Evolutionary conservation across 345 rosid species (phyloP).

Genomic region (Euphorbia lathyris): DNA sequence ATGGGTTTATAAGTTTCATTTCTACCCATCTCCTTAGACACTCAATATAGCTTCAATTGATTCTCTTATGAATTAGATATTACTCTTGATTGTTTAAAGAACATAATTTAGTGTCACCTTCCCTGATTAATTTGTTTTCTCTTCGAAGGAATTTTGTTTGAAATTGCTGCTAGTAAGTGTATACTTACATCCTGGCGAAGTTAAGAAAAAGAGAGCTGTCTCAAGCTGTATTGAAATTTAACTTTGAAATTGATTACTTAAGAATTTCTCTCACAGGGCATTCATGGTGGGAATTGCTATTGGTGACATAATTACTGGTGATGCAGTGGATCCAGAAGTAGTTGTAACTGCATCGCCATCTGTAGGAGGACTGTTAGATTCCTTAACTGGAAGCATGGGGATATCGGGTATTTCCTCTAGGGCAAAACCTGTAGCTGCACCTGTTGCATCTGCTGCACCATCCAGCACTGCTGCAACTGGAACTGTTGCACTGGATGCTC

Average conservation of each 20-base stretch:
- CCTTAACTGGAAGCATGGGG: constrained; percentile 94
- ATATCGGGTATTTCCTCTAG: constrained; percentile 77
- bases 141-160: not conserved
- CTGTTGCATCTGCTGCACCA: constrained; percentile 62
- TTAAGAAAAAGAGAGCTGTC: not conserved
- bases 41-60: not conserved
- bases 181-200: not conserved
- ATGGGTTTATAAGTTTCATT: not conserved
- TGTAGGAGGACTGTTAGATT: constrained; percentile 90
- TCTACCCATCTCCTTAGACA: not conserved
- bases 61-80: not conserved
- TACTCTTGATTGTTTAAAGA: not conserved
- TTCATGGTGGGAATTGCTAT: constrained; percentile 83
- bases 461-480: constrained; percentile 49
- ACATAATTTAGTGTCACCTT: not conserved
- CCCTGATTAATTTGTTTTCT: not conserved
- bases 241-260: not conserved
- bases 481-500: constrained; percentile 58
- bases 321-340: constrained; percentile 80
- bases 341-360: constrained; percentile 66
- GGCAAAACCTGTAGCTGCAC: constrained; percentile 73
- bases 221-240: not conserved
- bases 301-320: constrained; percentile 79
- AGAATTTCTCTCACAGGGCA: constrained; percentile 46
- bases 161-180: not conserved